Evolutionary conservation across 202 grass and related monocot species (phyloP), one percentile per base, ranked within the genome.

Genomic region (Bolboschoenoplectus hybrid): DNA sequence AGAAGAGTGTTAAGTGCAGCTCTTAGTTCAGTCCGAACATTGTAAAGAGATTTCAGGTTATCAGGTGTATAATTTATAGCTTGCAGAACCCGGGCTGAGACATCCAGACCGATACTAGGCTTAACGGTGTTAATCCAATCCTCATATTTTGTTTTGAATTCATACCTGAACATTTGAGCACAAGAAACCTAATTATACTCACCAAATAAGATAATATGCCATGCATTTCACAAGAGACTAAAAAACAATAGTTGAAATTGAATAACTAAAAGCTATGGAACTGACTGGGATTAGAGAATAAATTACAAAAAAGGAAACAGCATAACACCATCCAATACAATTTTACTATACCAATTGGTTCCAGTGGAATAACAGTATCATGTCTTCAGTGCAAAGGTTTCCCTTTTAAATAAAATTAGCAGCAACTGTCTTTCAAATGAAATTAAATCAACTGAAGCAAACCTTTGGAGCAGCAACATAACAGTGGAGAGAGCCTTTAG

Each of bases 101-200:
- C 89, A 85, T 93, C 90, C 87, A 97, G 85, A 58, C 92, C 91
- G 82, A 94, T 91, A 84, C 90, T 97, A 57, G 93, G 97, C 87
- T 94, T 99, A 56, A 91, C 88, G 80, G 82, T 94, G 81, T 94
- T 99, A 91, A 99, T 86, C 97, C 97, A 99, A 75, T 97, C 89
- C 73, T 91, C 89, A 1, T 99, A 93, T 26, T 89, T 97, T 86
- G 66, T 88, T 85, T 97, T 97, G 81, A 99, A 99, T 80, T 99
- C 97, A 65, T 89, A 94, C 88, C 97, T 99, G 86, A 58, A 90
- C 86, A 89, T 20, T 56, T 80, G 16, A 86, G 51, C 20, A 71
- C 41, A 83, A 67, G 36, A 51, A 34, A 20, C n/a, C 1, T 82
- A 40, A 35, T 65, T 46, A 45, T 86, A 46, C 43, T 7, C 84